Percentiles rank a stretch among this genome's conserved stretches.
These are phyloP conservation scores for Haplosporangium sp. DNA, from an alignment of 371 early-diverging fungal genomes.

Conservation along the genomic window DNA sequence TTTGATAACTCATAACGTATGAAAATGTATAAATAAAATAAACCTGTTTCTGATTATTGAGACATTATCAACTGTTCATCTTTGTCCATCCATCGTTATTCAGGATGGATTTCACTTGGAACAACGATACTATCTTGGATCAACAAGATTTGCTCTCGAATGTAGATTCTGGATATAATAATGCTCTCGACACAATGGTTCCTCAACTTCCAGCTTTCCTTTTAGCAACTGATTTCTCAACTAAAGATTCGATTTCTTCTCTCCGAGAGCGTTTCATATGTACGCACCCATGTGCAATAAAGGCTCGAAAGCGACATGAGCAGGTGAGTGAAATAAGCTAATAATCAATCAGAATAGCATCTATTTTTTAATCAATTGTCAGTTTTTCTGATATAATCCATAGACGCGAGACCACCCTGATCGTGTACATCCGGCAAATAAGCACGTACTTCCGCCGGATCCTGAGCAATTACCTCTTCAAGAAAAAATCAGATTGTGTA, in stretches of 20 bases:
- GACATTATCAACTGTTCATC: no score
- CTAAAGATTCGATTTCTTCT: conserved; percentile 8
- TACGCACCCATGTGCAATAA: conserved; percentile 13
- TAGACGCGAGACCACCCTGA: conserved; percentile 38
- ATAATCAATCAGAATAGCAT: neutral
- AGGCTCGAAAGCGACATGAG: conserved; percentile 19
- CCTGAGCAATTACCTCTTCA: conserved; percentile 36
- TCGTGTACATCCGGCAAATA: conserved; percentile 38
- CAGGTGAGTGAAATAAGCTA: conserved; percentile 8
- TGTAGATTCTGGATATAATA: conserved; percentile 25
- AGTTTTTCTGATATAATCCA: neutral
- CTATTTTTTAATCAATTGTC: neutral
- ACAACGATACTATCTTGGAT: neutral
- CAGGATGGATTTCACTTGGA: neutral
- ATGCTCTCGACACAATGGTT: conserved; percentile 16
- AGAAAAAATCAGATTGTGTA: conserved; percentile 30
- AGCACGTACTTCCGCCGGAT: conserved; percentile 37
- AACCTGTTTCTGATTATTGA: neutral
- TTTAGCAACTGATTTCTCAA: neutral
- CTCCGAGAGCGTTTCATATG: conserved; percentile 33
- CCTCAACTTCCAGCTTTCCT: conserved; percentile 8
- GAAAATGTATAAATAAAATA: neutral
- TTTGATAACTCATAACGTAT: neutral
- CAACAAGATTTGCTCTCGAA: neutral
- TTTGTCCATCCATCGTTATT: no score